Percentiles rank a stretch among this genome's conserved stretches.
phyloP scores from a whole-genome alignment of 78 protist genomes.

The Chrysochromulina parva region DNA sequence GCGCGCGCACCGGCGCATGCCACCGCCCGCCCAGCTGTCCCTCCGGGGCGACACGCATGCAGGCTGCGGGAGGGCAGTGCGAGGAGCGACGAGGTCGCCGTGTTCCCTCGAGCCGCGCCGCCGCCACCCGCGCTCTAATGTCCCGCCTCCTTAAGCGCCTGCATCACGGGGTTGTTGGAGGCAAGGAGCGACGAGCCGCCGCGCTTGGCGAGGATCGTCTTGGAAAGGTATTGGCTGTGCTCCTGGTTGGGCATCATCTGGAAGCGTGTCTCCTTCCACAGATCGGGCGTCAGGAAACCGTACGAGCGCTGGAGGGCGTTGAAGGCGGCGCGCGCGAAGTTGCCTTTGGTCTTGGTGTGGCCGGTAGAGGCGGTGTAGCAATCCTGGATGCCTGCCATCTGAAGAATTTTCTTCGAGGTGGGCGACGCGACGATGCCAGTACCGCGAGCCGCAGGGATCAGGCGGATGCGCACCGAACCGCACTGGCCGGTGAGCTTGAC shows the following conservation, averaged over 20 bases:
- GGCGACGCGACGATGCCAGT: slow-evolving; percentile 99
- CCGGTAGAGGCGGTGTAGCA: slow-evolving; percentile 97
- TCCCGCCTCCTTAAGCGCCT: no score
- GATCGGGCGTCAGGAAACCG: slow-evolving; percentile 97
- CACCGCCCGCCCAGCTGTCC: no score
- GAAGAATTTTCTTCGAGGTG: slow-evolving; percentile 94
- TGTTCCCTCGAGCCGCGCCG: no score
- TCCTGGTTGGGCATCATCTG: slow-evolving; percentile 79
- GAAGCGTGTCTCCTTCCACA: slow-evolving; percentile 89
- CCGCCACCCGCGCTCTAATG: no score
- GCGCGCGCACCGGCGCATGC: no score
- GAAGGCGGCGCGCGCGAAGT: slow-evolving; percentile 97
- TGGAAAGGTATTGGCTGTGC: slow-evolving; percentile 46
- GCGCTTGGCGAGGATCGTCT: neutral
- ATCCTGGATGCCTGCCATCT: slow-evolving; percentile 98
- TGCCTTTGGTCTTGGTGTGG: slow-evolving; percentile 97
- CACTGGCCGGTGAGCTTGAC: slow-evolving; percentile 98
- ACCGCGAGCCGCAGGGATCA: slow-evolving; percentile 99
- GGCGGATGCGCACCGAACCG: slow-evolving; percentile 97
- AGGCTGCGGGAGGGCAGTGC: no score
- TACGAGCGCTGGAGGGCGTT: slow-evolving; percentile 90
- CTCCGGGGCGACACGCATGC: no score
- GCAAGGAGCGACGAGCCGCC: neutral
- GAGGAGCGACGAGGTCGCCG: no score
- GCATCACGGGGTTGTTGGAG: no score